Percentiles rank a stretch among this genome's conserved stretches.
phyloP scores from a whole-genome alignment of 2,329 filamentous ascomycete genomes.

The Lizonia empirigonia region DNA sequence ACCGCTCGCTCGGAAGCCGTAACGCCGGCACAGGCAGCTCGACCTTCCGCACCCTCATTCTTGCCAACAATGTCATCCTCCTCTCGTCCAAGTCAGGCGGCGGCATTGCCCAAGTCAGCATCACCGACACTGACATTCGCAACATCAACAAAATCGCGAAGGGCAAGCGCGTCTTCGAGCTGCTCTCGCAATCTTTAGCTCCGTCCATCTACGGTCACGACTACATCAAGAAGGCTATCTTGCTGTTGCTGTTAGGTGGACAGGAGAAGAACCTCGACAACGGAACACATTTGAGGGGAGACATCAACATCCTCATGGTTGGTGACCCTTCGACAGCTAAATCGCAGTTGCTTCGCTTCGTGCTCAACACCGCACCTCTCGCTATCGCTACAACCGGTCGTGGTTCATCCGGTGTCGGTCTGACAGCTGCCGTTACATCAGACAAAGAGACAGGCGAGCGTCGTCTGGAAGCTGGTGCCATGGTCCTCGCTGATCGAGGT shows the following conservation, averaged over 20 bases:
- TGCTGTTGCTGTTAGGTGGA: slow-evolving; percentile 92
- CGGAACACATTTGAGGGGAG: slow-evolving; percentile 94
- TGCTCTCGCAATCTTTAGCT: slow-evolving; percentile 91
- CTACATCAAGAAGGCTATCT: slow-evolving; percentile 95
- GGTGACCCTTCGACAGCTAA: slow-evolving; percentile 98
- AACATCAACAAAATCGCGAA: slow-evolving; percentile 99
- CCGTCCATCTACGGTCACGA: slow-evolving; percentile 97
- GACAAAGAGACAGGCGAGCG: slow-evolving; percentile 98
- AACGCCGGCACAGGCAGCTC: slow-evolving; percentile 90
- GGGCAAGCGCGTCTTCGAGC: slow-evolving; percentile 89
- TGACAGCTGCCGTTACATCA: slow-evolving; percentile 93
- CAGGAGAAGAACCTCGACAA: slow-evolving; percentile 99
- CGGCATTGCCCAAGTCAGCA: slow-evolving; percentile 86
- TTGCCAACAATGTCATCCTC: slow-evolving; percentile 94
- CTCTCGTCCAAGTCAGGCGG: slow-evolving; percentile 96
- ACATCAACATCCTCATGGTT: slow-evolving; percentile 99
- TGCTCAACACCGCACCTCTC: slow-evolving; percentile 93
- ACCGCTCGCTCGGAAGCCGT: slow-evolving; percentile 89
- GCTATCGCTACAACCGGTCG: slow-evolving; percentile 97
- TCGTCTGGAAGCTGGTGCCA: slow-evolving; percentile 92
- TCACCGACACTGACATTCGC: slow-evolving; percentile 95
- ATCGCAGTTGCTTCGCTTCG: slow-evolving; percentile 95
- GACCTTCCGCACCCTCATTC: slow-evolving; percentile 89
- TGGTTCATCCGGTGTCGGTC: slow-evolving; percentile 94
- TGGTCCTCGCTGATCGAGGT: slow-evolving; percentile 96